Conservation (phyloP, 169 alveolate species). For the Plasmodium billcollinsi region DNA sequence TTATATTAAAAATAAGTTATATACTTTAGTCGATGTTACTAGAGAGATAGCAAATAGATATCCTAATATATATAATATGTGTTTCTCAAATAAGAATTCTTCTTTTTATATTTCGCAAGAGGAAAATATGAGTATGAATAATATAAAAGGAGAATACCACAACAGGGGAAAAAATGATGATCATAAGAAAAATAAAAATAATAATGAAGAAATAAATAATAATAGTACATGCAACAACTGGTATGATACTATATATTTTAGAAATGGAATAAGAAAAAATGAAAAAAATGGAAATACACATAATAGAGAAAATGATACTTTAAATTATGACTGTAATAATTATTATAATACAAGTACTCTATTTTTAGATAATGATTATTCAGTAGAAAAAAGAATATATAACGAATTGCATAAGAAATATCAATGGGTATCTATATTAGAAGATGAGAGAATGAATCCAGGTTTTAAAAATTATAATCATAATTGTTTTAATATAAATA, state of each 20-base stretch:
- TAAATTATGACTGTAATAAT: neutral
- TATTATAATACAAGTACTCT: slow-evolving; percentile 36
- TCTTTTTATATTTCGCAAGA: neutral
- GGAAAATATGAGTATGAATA: neutral
- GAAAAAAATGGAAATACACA: neutral
- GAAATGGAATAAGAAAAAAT: neutral
- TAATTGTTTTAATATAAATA: slow-evolving; percentile 75
- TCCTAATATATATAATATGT: slow-evolving; percentile 36
- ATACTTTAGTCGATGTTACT: slow-evolving; percentile 70
- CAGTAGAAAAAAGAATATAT: slow-evolving; percentile 65
- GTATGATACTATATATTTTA: neutral
- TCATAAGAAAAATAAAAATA: neutral
- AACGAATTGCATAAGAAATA: slow-evolving; percentile 69
- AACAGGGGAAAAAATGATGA: neutral
- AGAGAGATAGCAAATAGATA: slow-evolving; percentile 41
- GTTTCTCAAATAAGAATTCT: slow-evolving; percentile 3
- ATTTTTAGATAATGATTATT: slow-evolving; percentile 66
- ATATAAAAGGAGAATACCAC: neutral
- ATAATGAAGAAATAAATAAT: neutral
- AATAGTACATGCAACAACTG: neutral
- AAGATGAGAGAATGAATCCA: slow-evolving; percentile 78
- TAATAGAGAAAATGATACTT: slow-evolving; percentile 16
- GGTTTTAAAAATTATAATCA: slow-evolving; percentile 77
- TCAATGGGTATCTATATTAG: slow-evolving; percentile 76
- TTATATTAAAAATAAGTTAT: slow-evolving; percentile 37